phyloP scores from a whole-genome alignment of 345 rosid species.

The Brassica carinata region DNA sequence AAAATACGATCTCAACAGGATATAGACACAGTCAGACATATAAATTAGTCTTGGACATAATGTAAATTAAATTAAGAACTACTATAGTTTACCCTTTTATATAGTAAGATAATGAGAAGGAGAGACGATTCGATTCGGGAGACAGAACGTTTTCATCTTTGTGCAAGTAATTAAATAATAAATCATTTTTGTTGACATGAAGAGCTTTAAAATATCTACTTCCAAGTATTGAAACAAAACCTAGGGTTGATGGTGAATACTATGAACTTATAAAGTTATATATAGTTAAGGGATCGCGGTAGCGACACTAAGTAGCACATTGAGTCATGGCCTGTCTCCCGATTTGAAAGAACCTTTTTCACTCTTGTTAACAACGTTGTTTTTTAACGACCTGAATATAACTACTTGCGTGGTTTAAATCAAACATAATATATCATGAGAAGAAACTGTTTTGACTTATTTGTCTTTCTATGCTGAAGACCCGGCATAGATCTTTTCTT shows the following conservation, averaged over 20 bases:
- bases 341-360: neutral
- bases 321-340: neutral
- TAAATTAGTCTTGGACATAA: neutral
- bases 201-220: neutral
- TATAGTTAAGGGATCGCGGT: neutral
- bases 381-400: neutral
- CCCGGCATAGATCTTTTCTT: neutral
- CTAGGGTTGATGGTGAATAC: neutral
- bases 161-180: neutral
- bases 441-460: neutral
- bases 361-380: neutral
- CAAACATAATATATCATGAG: neutral
- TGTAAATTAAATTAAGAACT: neutral
- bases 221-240: neutral
- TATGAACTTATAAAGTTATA: neutral
- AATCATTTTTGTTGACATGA: neutral
- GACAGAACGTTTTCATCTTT: slow-evolving; percentile 7
- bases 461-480: neutral
- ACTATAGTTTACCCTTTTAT: neutral
- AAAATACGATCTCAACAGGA: neutral
- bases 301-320: neutral
- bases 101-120: neutral
- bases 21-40: neutral
- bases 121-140: slow-evolving; percentile 2
- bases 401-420: neutral